Conservation (phyloP, 1,139 yeast species). For the Pichia sp. region DNA sequence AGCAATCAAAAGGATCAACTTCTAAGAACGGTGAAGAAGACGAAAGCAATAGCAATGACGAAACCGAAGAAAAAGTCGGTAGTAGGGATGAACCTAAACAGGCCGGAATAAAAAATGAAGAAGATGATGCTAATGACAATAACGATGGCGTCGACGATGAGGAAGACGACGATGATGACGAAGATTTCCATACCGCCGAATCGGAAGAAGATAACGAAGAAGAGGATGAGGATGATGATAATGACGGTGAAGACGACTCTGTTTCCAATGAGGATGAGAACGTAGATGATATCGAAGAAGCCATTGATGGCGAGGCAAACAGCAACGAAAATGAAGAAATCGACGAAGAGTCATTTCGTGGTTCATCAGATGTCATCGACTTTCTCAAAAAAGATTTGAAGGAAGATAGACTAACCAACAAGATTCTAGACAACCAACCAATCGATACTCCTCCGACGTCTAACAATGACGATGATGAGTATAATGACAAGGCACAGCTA, state of each 20-base stretch:
- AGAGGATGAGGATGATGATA: conserved; percentile 24
- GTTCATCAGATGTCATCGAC: conserved; percentile 17
- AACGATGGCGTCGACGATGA: conserved; percentile 5
- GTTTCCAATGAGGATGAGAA: conserved; percentile 26
- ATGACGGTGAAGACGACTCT: conserved; percentile 20
- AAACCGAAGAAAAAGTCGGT: neutral
- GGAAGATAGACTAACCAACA: conserved; percentile 18
- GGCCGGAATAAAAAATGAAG: neutral
- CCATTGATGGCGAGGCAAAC: conserved; percentile 25
- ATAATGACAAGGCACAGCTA: conserved; percentile 16
- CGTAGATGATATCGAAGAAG: conserved; percentile 19
- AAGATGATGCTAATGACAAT: neutral
- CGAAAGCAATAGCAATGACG: neutral
- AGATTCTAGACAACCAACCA: neutral
- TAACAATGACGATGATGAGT: conserved; percentile 36
- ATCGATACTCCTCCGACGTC: conserved; percentile 42
- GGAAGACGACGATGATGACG: conserved; percentile 7
- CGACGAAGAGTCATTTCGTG: conserved; percentile 21
- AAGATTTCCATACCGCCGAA: conserved; percentile 10
- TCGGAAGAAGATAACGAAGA: conserved; percentile 24
- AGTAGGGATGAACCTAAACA: neutral
- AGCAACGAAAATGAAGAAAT: conserved; percentile 22
- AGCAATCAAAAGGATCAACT: conserved; percentile 1
- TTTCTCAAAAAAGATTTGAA: conserved; percentile 34
- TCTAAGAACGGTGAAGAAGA: neutral